Percentiles rank a stretch among this genome's conserved stretches.
Conservation (phyloP, 306 rosid species). For the Glycine latifolia region DNA sequence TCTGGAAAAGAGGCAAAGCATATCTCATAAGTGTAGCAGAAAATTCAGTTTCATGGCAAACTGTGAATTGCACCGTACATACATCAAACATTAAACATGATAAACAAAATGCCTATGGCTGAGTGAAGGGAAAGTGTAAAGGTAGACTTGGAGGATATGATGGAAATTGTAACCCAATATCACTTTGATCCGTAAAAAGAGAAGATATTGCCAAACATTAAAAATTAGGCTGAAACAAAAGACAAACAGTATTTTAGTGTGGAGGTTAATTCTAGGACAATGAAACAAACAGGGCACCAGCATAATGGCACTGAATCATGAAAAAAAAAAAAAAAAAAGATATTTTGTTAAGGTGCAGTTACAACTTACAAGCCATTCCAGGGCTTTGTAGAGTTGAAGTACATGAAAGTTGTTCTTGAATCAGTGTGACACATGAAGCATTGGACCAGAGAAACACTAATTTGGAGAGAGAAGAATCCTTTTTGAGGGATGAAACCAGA, state of each 20-base stretch:
- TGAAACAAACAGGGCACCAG: slow-evolving; percentile 9
- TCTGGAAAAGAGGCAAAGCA: slow-evolving; percentile 58
- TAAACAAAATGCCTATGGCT: background rate
- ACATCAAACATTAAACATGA: background rate
- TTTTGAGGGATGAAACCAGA: background rate
- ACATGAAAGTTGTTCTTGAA: background rate
- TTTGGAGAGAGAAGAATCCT: slow-evolving; percentile 15
- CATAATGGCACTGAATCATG: background rate
- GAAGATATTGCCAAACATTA: slow-evolving; percentile 29
- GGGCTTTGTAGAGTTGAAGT: slow-evolving; percentile 27
- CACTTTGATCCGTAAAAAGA: slow-evolving; percentile 6
- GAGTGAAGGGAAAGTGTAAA: slow-evolving; percentile 27
- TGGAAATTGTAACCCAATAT: background rate
- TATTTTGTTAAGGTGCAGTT: background rate
- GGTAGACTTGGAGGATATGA: slow-evolving; percentile 6
- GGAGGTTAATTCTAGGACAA: background rate
- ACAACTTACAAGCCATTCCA: slow-evolving; percentile 22
- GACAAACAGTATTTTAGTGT: background rate
- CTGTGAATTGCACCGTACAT: slow-evolving; percentile 12
- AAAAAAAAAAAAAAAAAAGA: too few species aligned
- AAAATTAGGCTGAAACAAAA: slow-evolving; percentile 22
- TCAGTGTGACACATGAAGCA: background rate
- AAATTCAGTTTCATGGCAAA: slow-evolving; percentile 16
- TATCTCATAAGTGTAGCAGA: slow-evolving; percentile 39
- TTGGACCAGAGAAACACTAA: background rate